Evolutionary conservation across 495 filamentous ascomycete genomes (phyloP).

Genomic region (Poronia punctata): DNA sequence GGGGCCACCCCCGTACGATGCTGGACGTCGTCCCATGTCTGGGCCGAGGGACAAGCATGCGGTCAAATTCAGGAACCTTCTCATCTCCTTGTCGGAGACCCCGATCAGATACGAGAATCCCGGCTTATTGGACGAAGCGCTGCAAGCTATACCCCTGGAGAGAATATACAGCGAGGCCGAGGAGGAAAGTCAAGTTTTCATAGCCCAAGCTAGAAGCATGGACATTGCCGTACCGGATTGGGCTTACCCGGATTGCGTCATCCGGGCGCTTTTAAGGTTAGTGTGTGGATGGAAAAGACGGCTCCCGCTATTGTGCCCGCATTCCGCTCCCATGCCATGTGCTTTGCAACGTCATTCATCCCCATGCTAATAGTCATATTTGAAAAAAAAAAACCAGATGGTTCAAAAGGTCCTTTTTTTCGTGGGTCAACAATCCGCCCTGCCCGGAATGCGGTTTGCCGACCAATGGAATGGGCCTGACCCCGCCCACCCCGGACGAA

Average conservation of each 20-base stretch:
- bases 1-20: too few relatives aligned
- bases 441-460: constrained; percentile 75
- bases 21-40: too few relatives aligned
- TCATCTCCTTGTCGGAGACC: constrained; percentile 73
- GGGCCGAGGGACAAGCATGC: too few relatives aligned
- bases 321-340: constrained; percentile 17
- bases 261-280: constrained; percentile 78
- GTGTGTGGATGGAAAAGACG: constrained; percentile 15
- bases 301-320: neutral
- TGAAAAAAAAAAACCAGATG: too few relatives aligned
- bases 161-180: constrained; percentile 90
- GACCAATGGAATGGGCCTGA: constrained; percentile 75
- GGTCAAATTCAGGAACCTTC: constrained; percentile 80
- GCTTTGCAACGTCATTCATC: constrained; percentile 6
- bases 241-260: constrained; percentile 97
- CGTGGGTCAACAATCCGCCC: constrained; percentile 90
- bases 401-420: constrained; percentile 93
- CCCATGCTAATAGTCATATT: too few relatives aligned
- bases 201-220: constrained; percentile 79
- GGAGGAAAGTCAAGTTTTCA: constrained; percentile 79
- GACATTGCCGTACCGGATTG: constrained; percentile 76
- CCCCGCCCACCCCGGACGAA: constrained; percentile 80
- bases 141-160: constrained; percentile 80
- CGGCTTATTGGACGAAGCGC: constrained; percentile 86
- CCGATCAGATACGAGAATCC: constrained; percentile 96